These are phyloP conservation scores for Coemansia asiatica DNA, from an alignment of 192 early-diverging fungal genomes.

Conservation along the genomic window DNA sequence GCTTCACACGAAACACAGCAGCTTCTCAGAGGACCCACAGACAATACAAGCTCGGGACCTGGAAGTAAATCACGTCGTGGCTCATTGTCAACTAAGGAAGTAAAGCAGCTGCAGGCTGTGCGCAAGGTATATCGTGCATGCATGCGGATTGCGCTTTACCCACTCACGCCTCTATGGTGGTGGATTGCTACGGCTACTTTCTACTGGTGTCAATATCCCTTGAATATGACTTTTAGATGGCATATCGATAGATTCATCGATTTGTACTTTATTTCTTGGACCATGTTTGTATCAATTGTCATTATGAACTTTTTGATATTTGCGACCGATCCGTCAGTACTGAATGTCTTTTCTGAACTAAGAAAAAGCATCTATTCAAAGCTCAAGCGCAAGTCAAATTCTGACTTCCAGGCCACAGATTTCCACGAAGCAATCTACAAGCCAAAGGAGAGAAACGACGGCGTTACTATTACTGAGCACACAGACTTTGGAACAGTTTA, in stretches of 20 bases:
- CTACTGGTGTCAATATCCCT: slow-evolving; percentile 22
- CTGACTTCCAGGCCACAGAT: background rate
- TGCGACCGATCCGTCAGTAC: slow-evolving; percentile 29
- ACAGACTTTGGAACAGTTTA: background rate
- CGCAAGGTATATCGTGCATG: slow-evolving; percentile 33
- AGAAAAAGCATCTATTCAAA: background rate
- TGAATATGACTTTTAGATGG: slow-evolving; percentile 21
- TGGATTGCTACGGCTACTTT: slow-evolving; percentile 17
- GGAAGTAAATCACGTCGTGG: background rate
- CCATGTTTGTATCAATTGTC: slow-evolving; percentile 7
- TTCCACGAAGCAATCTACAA: background rate
- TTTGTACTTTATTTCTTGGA: slow-evolving; percentile 14
- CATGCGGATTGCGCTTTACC: slow-evolving; percentile 46
- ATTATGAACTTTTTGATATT: slow-evolving; percentile 36
- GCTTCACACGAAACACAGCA: slow-evolving; percentile 9
- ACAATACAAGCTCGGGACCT: background rate
- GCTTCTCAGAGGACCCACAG: slow-evolving; percentile 9
- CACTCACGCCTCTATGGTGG: slow-evolving; percentile 26
- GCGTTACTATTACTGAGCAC: background rate
- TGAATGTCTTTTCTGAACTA: slow-evolving; percentile 22
- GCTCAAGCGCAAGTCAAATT: slow-evolving; percentile 3
- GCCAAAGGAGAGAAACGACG: background rate
- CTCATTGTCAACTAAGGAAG: slow-evolving; percentile 18
- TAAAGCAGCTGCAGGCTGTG: slow-evolving; percentile 24
- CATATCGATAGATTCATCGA: slow-evolving; percentile 12